Evolutionary conservation across 2,329 filamentous ascomycete genomes (phyloP), one percentile per base, ranked within the genome.

Genomic region (Diaporthe longicolla): DNA sequence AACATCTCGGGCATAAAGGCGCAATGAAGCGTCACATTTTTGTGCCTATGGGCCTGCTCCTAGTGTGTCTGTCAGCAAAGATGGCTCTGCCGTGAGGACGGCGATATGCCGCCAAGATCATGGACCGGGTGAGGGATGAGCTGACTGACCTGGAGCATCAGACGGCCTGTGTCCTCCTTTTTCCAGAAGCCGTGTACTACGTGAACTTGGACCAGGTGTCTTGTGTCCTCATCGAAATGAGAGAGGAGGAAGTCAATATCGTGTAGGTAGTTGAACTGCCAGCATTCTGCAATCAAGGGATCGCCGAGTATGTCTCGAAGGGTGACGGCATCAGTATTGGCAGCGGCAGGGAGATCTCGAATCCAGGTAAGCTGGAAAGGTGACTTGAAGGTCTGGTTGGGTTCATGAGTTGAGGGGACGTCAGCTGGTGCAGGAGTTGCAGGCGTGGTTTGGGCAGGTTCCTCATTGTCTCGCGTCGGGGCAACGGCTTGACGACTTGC

Each of bases 1-100:
- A 95, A 97, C 76, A 92, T 90, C 80, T 96, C 93, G 0, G 94
- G 93, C 89, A 97, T 93, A 74, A 91, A 94, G 0, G 95, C 94
- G 21, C 89, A 86, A 75, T 95, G 91, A 1, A 95, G 86, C 29
- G 90, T 86, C 29, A 97, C 89, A 80, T 97, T 96, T 2, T 86
- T 80, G 79, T 93, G 91, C 19, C 86, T 85, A 19, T 86, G 81
- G 65, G 92, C 92, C 78, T 89, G 86, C 80, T 91, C 86, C 92
- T 95, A 65, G 54, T 21, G 13, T 1, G 71, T 8, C 45, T 63
- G 24, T 71, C 69, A 78, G 79, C n/a, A 11, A 0, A 32, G 24
- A 37, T 72, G 48, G n/a, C 32, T n/a, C 15, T 32, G n/a, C 26
- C 10, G 69, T 24, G 58, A 52, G 43, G 15, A 32, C 15, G 8